phyloP scores from a whole-genome alignment of 2,329 filamentous ascomycete genomes.

The Hypocreales sp. region DNA sequence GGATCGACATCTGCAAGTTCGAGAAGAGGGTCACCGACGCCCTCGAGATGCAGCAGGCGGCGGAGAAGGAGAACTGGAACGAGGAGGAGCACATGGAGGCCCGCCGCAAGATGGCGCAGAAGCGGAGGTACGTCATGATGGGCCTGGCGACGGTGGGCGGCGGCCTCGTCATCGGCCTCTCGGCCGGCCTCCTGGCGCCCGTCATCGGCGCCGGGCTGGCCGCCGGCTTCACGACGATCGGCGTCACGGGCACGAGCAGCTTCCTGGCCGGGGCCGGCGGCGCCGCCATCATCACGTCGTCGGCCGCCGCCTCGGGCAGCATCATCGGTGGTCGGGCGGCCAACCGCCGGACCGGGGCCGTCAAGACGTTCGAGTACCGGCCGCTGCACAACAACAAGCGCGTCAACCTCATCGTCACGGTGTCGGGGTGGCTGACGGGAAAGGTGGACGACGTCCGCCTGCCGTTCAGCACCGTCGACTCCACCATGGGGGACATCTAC shows the following conservation, averaged over 20 bases:
- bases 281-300: constrained; percentile 84
- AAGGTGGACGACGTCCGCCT: constrained; percentile 93
- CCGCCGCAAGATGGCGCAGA: constrained; percentile 66
- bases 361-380: constrained; percentile 92
- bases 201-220: constrained; percentile 89
- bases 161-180: constrained; percentile 86
- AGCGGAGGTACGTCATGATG: constrained; percentile 84
- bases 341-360: constrained; percentile 74
- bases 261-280: constrained; percentile 88
- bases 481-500: constrained; percentile 96
- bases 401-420: constrained; percentile 86
- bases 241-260: constrained; percentile 71
- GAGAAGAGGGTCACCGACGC: constrained; percentile 96
- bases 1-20: constrained; percentile 90
- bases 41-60: constrained; percentile 91
- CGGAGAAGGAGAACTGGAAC: constrained; percentile 94
- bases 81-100: constrained; percentile 87
- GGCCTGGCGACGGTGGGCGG: constrained; percentile 91
- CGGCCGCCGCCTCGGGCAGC: constrained; percentile 72
- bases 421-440: constrained; percentile 97
- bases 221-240: constrained; percentile 89
- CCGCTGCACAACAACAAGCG: constrained; percentile 96
- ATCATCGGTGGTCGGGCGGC: constrained; percentile 77
- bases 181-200: constrained; percentile 79
- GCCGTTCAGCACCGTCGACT: constrained; percentile 90